Evolutionary conservation across 441 rosid species (phyloP).

Genomic region (Manihot esculenta): DNA sequence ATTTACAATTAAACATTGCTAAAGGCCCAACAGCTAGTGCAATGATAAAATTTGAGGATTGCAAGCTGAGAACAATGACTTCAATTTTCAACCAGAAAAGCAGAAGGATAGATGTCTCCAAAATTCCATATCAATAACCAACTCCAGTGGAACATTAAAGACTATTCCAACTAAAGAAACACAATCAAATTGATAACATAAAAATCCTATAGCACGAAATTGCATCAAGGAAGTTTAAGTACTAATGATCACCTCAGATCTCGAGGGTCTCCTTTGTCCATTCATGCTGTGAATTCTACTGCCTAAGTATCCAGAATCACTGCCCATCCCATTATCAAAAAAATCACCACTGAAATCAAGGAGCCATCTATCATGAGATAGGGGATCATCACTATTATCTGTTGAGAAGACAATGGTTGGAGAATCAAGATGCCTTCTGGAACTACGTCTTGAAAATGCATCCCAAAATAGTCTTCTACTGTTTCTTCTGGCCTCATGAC

Average conservation of each 20-base stretch:
- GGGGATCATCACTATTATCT: conserved; percentile 40
- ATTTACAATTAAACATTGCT: not conserved
- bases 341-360: conserved; percentile 46
- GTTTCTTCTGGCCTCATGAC: conserved; percentile 47
- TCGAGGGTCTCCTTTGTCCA: conserved; percentile 48
- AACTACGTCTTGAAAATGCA: conserved; percentile 54
- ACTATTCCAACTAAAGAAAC: not conserved
- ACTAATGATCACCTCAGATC: conserved; percentile 54
- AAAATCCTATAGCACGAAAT: not conserved
- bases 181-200: not conserved
- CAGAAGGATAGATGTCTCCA: not conserved
- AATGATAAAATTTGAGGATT: not conserved
- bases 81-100: not conserved
- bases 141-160: not conserved
- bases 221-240: not conserved
- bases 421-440: conserved; percentile 43
- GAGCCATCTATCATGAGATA: conserved; percentile 55
- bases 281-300: conserved; percentile 48
- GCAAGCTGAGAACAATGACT: not conserved
- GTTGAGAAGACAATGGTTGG: conserved; percentile 42
- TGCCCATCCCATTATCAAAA: conserved; percentile 39
- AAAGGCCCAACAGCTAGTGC: not conserved
- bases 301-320: conserved; percentile 47
- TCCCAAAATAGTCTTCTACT: conserved; percentile 57
- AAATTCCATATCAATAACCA: not conserved